phyloP scores from a whole-genome alignment of 768 basidiomycete species.

The Cystoderma amianthinum region DNA sequence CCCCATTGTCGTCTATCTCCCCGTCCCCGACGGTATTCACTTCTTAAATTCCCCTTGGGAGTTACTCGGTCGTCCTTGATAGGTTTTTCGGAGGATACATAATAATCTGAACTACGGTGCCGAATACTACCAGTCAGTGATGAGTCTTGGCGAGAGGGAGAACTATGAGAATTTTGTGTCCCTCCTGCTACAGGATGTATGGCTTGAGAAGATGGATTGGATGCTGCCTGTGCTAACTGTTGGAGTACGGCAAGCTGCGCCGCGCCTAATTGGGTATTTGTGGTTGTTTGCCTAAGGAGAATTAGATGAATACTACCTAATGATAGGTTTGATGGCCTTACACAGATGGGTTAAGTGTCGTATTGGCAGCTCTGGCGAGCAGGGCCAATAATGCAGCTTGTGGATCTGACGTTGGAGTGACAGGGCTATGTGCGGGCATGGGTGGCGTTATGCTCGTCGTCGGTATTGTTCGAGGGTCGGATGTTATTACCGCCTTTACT shows the following conservation, averaged over 20 bases:
- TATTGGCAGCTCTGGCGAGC: conserved; percentile 58
- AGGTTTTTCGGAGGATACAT: conserved; percentile 39
- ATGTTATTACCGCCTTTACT: conserved; percentile 25
- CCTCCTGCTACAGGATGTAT: conserved; percentile 11
- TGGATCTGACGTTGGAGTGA: conserved; percentile 30
- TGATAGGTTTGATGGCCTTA: conserved; percentile 19
- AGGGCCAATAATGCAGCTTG: conserved; percentile 66
- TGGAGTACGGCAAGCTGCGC: conserved; percentile 68
- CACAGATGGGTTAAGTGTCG: conserved; percentile 26
- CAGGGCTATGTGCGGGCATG: conserved; percentile 15
- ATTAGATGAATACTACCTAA: neutral
- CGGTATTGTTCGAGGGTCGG: conserved; percentile 31
- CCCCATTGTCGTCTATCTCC: conserved; percentile 51
- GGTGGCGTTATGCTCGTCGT: conserved; percentile 18
- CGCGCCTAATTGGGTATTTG: conserved; percentile 49
- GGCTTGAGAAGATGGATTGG: conserved; percentile 18
- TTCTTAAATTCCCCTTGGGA: conserved; percentile 47
- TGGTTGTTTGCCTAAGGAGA: conserved; percentile 47
- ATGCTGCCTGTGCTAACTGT: conserved; percentile 63
- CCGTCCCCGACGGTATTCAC: conserved; percentile 51
- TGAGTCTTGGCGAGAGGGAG: conserved; percentile 22
- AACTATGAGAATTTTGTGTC: conserved; percentile 18
- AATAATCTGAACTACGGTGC: conserved; percentile 43
- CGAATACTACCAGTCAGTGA: conserved; percentile 38
- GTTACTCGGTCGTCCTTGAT: conserved; percentile 46